phyloP scores from a whole-genome alignment of 768 basidiomycete species.

The Mycena vitilis region DNA sequence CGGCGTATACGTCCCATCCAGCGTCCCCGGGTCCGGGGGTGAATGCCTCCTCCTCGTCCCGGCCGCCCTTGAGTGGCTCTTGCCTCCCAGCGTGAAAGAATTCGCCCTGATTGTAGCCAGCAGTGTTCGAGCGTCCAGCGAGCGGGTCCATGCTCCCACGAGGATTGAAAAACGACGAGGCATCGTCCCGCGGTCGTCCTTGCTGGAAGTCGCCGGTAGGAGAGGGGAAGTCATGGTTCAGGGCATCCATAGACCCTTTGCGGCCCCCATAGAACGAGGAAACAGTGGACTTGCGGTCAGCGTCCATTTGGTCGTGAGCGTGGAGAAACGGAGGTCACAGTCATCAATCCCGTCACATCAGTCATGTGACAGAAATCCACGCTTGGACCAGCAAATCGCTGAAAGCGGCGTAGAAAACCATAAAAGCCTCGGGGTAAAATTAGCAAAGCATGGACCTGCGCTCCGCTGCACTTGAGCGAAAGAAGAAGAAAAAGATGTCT shows the following conservation, averaged over 20 bases:
- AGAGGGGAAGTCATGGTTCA: slow-evolving; percentile 64
- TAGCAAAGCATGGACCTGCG: too few relatives aligned
- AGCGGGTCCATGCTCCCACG: slow-evolving; percentile 60
- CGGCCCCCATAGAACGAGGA: slow-evolving; percentile 84
- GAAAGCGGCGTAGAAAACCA: background rate
- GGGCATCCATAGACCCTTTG: slow-evolving; percentile 69
- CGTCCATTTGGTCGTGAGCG: slow-evolving; percentile 63
- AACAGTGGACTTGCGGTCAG: slow-evolving; percentile 81
- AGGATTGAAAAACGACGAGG: slow-evolving; percentile 74
- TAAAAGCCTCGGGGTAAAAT: too few relatives aligned
- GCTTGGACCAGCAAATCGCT: background rate
- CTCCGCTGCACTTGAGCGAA: too few relatives aligned
- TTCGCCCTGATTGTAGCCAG: slow-evolving; percentile 80
- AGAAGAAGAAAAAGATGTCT: too few relatives aligned
- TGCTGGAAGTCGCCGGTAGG: slow-evolving; percentile 40
- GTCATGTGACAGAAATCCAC: background rate
- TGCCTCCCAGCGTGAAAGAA: slow-evolving; percentile 76
- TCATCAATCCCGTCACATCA: slow-evolving; percentile 4
- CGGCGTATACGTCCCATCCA: slow-evolving; percentile 85
- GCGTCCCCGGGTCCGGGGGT: slow-evolving; percentile 42
- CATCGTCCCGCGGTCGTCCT: slow-evolving; percentile 68
- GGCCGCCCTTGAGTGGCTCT: slow-evolving; percentile 83
- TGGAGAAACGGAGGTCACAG: slow-evolving; percentile 7
- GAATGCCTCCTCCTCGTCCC: slow-evolving; percentile 76
- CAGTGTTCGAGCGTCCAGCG: slow-evolving; percentile 53